Conservation (phyloP, 2,329 filamentous ascomycete genomes). For the Triangularia verruculosa region DNA sequence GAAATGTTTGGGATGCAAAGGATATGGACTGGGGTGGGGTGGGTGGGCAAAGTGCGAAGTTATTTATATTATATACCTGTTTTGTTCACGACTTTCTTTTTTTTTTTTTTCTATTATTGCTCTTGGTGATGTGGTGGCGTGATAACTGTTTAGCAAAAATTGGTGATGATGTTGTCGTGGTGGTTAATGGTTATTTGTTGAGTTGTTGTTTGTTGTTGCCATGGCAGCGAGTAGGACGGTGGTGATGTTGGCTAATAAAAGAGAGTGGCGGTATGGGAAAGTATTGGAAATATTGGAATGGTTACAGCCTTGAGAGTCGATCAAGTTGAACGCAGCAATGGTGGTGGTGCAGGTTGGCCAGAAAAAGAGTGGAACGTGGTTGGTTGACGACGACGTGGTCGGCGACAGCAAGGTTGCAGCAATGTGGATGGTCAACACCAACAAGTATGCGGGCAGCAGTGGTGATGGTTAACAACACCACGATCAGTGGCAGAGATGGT, state of each 20-base stretch:
- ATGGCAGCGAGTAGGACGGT: background rate
- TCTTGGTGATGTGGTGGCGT: background rate
- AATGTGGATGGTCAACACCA: background rate
- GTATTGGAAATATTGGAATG: background rate
- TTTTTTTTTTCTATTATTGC: background rate
- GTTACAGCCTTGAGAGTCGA: background rate
- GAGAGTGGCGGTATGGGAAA: background rate
- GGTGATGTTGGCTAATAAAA: background rate
- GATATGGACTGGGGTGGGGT: background rate
- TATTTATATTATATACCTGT: background rate
- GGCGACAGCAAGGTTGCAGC: background rate
- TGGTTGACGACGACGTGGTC: background rate
- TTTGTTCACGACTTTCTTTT: background rate
- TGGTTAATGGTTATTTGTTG: background rate
- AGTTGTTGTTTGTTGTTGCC: background rate
- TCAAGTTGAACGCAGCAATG: background rate
- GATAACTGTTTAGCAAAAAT: background rate
- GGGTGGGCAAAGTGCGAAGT: background rate
- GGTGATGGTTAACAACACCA: background rate
- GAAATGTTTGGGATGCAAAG: background rate
- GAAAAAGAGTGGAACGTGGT: background rate
- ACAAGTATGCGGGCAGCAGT: background rate
- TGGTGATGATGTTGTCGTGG: background rate
- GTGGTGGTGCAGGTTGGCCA: background rate
- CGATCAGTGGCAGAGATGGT: background rate